Conservation (phyloP, 2,329 filamentous ascomycete genomes). For the Penicillium hordei region DNA sequence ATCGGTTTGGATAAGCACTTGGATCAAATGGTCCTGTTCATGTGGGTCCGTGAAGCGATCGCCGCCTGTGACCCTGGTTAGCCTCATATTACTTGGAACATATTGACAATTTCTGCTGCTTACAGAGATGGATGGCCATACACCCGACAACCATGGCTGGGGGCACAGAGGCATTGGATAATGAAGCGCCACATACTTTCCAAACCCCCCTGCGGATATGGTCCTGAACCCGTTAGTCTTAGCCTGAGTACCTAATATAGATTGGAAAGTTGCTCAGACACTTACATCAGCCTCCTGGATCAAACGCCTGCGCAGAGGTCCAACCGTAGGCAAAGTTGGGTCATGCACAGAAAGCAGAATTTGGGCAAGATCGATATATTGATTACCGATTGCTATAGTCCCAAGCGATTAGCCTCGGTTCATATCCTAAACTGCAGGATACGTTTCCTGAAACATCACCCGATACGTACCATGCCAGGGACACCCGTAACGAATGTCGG, state of each 20-base stretch:
- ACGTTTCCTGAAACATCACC: not conserved
- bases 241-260: not conserved
- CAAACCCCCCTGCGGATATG: constrained; percentile 27
- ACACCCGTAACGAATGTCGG: constrained; percentile 26
- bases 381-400: constrained; percentile 20
- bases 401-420: not conserved
- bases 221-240: constrained; percentile 11
- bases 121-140: constrained; percentile 25
- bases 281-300: constrained; percentile 21
- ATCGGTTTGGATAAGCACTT: constrained; percentile 23
- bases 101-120: not conserved
- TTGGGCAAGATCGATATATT: constrained; percentile 24
- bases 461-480: constrained; percentile 27
- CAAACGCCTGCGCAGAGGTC: constrained; percentile 17
- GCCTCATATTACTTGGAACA: not conserved
- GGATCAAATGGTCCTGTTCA: constrained; percentile 24
- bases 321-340: constrained; percentile 17
- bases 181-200: constrained; percentile 26
- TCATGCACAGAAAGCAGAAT: constrained; percentile 22
- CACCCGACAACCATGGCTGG: constrained; percentile 28
- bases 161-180: constrained; percentile 23
- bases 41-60: constrained; percentile 26
- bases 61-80: constrained; percentile 19
- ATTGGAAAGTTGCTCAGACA: not conserved
- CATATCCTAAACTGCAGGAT: not conserved